Evolutionary conservation across 2,329 filamentous ascomycete species (phyloP), one percentile per base, ranked within the genome.

Genomic region (Helotiales sp.): DNA sequence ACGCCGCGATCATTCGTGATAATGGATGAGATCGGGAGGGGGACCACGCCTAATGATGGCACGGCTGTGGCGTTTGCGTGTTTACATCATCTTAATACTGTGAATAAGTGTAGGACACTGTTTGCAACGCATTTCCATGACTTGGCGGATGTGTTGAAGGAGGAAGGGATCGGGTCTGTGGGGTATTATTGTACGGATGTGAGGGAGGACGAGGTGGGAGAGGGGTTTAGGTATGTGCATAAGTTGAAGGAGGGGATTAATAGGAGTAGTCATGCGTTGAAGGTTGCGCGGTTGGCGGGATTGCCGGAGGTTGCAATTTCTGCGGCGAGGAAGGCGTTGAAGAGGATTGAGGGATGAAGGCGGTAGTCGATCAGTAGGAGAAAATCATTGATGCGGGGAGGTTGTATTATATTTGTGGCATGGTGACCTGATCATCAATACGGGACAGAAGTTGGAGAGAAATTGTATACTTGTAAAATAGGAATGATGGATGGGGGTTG

Each of bases 11-110:
- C 89, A 0, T 96, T 99, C 67, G 93, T 95, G 60, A 93, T 99
- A 72, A 98, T 99, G 93, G 95, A 99, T 72, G 95, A 99, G 77
- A 90, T 99, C 34, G 95, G 95, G 0, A 83, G 95, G 48, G 95
- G 95, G 8, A 99, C 96, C 0, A 96, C 95, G 19, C 92, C 93
- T 0, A 89, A 93, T 68, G 95, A 98, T 71, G 95, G 95, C 2
- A 83, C 88, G 2, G 95, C 95, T 0, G 89, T 99, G 1, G 91
- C 91, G 0, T 98, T 89, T 72, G 95, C 93, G 1, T 92, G 88
- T 68, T 77, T 99, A 50, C 84, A 93, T 69, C 91, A 98, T 72
- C 78, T 99, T 15, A 88, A 91, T 66, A 80, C 86, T 49, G 77
- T 89, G 22, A 97, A 95, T 71, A 79, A 81, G 70, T 91, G 89